A percentile compares a stretch with the other conserved stretches of the same genome.
phyloP scores from a whole-genome alignment of 257 asterid species.

The Cynanchum wilfordii region DNA sequence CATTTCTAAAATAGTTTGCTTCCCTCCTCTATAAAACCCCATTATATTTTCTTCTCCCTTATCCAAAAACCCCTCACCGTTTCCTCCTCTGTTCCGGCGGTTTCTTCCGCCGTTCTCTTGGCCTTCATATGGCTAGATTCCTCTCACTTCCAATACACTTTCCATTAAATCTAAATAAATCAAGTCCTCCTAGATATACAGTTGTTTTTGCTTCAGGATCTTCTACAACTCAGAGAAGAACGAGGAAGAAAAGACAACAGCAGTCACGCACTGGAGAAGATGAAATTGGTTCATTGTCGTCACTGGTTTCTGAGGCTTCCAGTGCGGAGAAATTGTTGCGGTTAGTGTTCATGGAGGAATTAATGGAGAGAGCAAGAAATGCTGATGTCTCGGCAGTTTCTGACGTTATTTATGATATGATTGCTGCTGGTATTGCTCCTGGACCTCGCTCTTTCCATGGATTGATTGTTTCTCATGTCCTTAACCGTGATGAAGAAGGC shows the following conservation, averaged over 20 bases:
- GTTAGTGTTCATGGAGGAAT: constrained; percentile 91
- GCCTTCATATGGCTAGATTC: constrained; percentile 11
- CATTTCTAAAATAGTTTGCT: too few species aligned
- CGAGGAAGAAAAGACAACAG: constrained; percentile 57
- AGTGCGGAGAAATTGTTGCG: constrained; percentile 82
- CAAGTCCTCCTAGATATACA: constrained; percentile 25
- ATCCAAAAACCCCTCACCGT: background rate
- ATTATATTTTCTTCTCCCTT: background rate
- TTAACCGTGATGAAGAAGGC: constrained; percentile 71
- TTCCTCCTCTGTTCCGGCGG: background rate
- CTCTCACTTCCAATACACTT: constrained; percentile 22
- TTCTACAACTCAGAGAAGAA: constrained; percentile 48
- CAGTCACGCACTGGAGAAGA: constrained; percentile 43
- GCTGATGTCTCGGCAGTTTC: constrained; percentile 73
- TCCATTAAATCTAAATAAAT: constrained; percentile 29
- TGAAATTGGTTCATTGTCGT: constrained; percentile 25
- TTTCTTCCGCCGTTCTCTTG: background rate
- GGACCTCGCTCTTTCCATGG: constrained; percentile 97
- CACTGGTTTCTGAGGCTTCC: constrained; percentile 46
- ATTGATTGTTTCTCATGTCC: constrained; percentile 73
- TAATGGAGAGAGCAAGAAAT: constrained; percentile 70
- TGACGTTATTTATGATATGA: constrained; percentile 86
- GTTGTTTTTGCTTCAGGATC: constrained; percentile 38
- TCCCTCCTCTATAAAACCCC: background rate
- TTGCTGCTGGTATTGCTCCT: constrained; percentile 93